phyloP scores from a whole-genome alignment of 2,329 filamentous ascomycete genomes.

The Xylaria sp. region DNA sequence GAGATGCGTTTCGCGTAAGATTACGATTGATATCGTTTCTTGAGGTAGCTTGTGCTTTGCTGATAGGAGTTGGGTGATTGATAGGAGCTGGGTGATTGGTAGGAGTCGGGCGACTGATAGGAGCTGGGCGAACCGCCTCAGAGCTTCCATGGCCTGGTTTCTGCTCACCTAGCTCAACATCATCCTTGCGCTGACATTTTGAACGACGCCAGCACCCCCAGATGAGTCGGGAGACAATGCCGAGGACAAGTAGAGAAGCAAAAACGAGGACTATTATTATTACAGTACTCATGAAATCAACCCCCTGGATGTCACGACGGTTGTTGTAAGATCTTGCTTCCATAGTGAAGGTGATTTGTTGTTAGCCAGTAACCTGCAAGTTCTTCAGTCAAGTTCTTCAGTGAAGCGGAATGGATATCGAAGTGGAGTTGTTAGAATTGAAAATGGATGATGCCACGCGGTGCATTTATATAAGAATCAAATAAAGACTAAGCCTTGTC shows the following conservation, averaged over 20 bases:
- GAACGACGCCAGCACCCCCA: background rate
- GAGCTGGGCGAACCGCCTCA: background rate
- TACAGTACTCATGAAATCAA: background rate
- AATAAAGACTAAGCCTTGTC: background rate
- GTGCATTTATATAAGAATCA: slow-evolving; percentile 15
- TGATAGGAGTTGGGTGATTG: background rate
- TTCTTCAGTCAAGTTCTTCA: background rate
- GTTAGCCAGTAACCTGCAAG: background rate
- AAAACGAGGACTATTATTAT: background rate
- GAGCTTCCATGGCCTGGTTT: too few species aligned
- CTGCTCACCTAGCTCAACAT: background rate
- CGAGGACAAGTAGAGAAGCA: background rate
- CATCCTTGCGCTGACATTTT: background rate
- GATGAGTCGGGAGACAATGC: background rate
- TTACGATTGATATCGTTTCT: background rate
- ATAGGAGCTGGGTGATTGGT: background rate
- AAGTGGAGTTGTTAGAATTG: background rate
- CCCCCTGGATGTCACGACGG: background rate
- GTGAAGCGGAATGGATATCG: background rate
- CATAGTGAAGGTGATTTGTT: background rate
- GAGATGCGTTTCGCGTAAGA: background rate
- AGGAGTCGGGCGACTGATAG: too few species aligned
- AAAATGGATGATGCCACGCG: background rate
- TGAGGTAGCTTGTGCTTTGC: background rate
- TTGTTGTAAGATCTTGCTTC: background rate